A percentile compares a stretch with the other conserved stretches of the same genome.
These are phyloP conservation scores for Fusarium transvaalense DNA, from an alignment of 2,329 filamentous ascomycete species.

Conservation along the genomic window DNA sequence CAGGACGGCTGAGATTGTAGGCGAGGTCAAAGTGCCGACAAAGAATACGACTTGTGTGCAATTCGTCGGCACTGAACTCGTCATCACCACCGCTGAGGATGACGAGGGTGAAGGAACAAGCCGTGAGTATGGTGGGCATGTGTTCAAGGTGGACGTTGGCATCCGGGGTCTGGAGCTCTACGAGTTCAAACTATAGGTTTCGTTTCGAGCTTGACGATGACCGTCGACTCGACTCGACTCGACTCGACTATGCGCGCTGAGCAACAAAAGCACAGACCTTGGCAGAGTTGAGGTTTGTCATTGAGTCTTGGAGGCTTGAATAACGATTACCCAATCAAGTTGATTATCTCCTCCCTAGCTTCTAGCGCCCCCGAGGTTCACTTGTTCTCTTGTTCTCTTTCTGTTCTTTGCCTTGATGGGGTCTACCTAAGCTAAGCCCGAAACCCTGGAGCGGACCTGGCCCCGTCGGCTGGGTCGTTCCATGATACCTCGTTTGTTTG, in stretches of 20 bases:
- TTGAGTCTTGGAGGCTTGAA: slow-evolving; percentile 11
- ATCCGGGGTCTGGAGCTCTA: slow-evolving; percentile 73
- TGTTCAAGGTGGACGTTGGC: slow-evolving; percentile 84
- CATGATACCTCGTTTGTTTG: slow-evolving; percentile 23
- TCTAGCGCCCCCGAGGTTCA: not conserved
- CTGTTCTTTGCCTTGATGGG: slow-evolving; percentile 10
- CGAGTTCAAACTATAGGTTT: slow-evolving; percentile 68
- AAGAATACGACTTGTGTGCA: slow-evolving; percentile 83
- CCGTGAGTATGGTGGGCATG: slow-evolving; percentile 73
- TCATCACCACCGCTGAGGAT: slow-evolving; percentile 81
- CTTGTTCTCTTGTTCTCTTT: slow-evolving; percentile 15
- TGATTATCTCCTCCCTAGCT: not conserved
- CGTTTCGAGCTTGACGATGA: slow-evolving; percentile 2
- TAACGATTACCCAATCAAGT: slow-evolving; percentile 14
- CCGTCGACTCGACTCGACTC: not conserved
- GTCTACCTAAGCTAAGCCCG: slow-evolving; percentile 3
- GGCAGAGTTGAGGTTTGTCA: slow-evolving; percentile 16
- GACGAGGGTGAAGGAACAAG: slow-evolving; percentile 75
- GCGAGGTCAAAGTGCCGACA: slow-evolving; percentile 81
- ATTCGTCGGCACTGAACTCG: slow-evolving; percentile 80
- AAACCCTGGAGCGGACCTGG: slow-evolving; percentile 19
- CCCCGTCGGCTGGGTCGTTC: slow-evolving; percentile 30
- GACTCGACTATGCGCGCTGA: slow-evolving; percentile 13
- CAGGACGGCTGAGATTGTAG: slow-evolving; percentile 73
- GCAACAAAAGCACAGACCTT: slow-evolving; percentile 34